Evolutionary conservation across 306 rosid species (phyloP), one percentile per base, ranked within the genome.

Genomic region (Cucurbita argyrosperma): DNA sequence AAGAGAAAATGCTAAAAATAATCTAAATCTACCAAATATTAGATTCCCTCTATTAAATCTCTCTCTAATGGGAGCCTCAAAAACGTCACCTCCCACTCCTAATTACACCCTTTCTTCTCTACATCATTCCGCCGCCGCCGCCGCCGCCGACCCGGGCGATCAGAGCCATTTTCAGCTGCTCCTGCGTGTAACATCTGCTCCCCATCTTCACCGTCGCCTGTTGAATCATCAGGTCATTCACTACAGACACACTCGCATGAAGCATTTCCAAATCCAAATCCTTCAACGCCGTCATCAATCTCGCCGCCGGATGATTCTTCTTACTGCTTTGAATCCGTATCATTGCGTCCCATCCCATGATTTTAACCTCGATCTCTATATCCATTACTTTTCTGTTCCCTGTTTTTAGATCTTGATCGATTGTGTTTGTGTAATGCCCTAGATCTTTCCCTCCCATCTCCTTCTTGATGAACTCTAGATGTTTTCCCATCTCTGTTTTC

Each of bases 141-240:
- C 15, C 73, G 78, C 83, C 96, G 16, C 88, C 90, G 26, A 95
- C 82, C 76, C 85, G 85, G 67, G 95, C 77, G 1, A 84, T 76
- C 6, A 95, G 76, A 4, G 88, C 97, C 65, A 76, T 62, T 57
- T 87, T 80, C 42, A 91, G 97, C 91, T 95, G 96, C 30, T 95
- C 99, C 86, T 85, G 94, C 9, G 92, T 90, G 88, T 85, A 91
- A 62, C 85, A 83, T n/a, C 96, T 78, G 72, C 91, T 83, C 0
- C 91, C 97, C 99, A 91, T 91, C 80, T 85, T 95, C 81, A 95
- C 99, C 0, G 96, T 90, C 6, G 99, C 96, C 62, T 95, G 97
- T 53, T 87, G 99, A 63, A 95, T 95, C 96, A 91, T 95, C 80
- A 89, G 69, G 73, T 95, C 97, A 6, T 95, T 95, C 37, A 95